A percentile compares a stretch with the other conserved stretches of the same genome.
These are phyloP conservation scores for Iris pallida DNA, from an alignment of 116 monocot species.

Conservation along the genomic window DNA sequence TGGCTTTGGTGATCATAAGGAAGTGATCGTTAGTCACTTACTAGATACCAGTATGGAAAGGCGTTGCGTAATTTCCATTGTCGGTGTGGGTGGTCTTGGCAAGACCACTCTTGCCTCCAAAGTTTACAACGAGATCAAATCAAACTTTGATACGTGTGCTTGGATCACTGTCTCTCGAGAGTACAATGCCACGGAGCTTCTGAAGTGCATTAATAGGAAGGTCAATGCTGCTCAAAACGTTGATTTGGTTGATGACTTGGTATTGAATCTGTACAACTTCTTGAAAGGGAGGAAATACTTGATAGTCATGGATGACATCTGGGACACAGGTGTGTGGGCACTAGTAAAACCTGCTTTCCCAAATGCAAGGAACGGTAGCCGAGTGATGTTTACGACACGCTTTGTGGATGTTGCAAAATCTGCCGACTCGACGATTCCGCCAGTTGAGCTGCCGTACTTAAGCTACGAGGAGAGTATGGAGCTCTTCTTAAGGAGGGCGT, in stretches of 20 bases:
- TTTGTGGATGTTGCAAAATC: too few species aligned
- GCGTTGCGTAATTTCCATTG: neutral
- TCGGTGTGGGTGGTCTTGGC: constrained; percentile 4
- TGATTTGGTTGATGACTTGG: neutral
- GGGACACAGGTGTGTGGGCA: constrained; percentile 12
- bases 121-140: neutral
- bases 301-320: constrained; percentile 37
- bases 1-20: neutral
- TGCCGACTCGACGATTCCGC: too few species aligned
- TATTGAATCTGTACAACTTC: constrained; percentile 2
- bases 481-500: too few species aligned
- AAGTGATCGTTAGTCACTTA: neutral
- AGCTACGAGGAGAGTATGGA: too few species aligned
- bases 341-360: constrained; percentile 14
- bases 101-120: constrained; percentile 1
- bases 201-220: neutral
- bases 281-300: constrained; percentile 17
- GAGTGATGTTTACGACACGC: constrained; percentile 29
- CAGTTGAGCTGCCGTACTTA: too few species aligned
- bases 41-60: neutral
- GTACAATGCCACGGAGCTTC: neutral
- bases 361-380: constrained; percentile 19
- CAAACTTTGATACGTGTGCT: neutral
- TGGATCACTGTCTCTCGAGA: constrained; percentile 2
- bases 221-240: neutral